Base-by-base conservation (phyloP, 164 flowering plant species). In the Macadamia tetraphylla region DNA sequence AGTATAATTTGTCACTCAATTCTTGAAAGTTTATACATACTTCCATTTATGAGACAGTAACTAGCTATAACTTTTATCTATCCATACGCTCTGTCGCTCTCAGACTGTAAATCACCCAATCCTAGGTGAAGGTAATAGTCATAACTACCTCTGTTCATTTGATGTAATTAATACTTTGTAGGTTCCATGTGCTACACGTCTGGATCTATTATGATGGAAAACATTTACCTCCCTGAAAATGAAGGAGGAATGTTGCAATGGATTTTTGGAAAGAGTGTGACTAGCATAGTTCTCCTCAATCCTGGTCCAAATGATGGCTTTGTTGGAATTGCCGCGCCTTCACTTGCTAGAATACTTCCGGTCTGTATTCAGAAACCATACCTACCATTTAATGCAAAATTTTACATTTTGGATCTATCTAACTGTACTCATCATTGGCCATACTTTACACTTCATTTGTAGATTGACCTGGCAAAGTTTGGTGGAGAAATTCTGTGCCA, bases 141-240 rank as follows among this genome's bases (percentile, higher is more conserved):
- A 29, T 49, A 30, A 18, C 17, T 14, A 14, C 31, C 58, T 57
- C 43, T 62, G 43, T 17, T 29, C 57, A 17, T 70, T 62, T 71
- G 68, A 70, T 43, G 58, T 63, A 40, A 3, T 40, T 29, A 9
- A 48, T 15, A 56, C 42, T 58, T 42, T 80, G 71, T 74, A 92
- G 99, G 99, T 74, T 89, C 96, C 67, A 89, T 94, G 92, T 94
- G 99, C 87, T 94, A 86, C 75, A 90, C 80, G 86, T 94, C 99
- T 67, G 97, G 94, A 23, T 86, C 96, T 46, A 67, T 92, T 62
- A 92, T 87, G 77, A 86, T 88, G 94, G 98, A 94, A 48, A 92
- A 92, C 76, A 75, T 84, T 51, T 88, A 79, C 72, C 76, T 78
- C 63, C 90, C 95, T 75, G 99, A 94, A 78, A 87, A 89, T 77